phyloP scores from a whole-genome alignment of 768 basidiomycete species.

The Boletus sensibilis region DNA sequence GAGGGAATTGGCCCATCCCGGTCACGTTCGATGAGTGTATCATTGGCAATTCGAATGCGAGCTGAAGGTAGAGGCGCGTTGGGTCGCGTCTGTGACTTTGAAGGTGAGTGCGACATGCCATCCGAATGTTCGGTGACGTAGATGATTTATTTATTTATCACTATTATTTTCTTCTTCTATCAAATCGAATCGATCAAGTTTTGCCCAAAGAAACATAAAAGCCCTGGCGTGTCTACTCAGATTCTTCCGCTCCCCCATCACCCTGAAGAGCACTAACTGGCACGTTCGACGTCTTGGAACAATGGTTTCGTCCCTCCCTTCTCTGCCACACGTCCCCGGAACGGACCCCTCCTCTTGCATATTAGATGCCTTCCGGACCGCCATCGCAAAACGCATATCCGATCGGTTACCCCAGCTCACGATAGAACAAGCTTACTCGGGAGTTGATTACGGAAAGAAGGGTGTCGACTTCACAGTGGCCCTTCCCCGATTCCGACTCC shows the following conservation, averaged over 20 bases:
- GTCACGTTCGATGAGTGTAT: slow-evolving; percentile 19
- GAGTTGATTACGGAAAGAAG: slow-evolving; percentile 90
- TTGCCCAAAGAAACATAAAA: background rate
- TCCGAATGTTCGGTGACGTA: background rate
- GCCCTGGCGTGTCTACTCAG: slow-evolving; percentile 11
- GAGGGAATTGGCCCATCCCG: slow-evolving; percentile 26
- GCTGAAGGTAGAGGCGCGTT: slow-evolving; percentile 11
- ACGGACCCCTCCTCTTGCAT: slow-evolving; percentile 65
- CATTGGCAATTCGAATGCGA: slow-evolving; percentile 22
- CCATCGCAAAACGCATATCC: slow-evolving; percentile 71
- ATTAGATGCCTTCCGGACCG: slow-evolving; percentile 77
- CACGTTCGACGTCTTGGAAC: slow-evolving; percentile 9
- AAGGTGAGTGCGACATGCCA: slow-evolving; percentile 28
- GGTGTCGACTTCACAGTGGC: slow-evolving; percentile 93
- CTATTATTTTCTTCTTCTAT: background rate
- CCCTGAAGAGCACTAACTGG: background rate
- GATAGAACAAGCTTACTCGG: slow-evolving; percentile 75
- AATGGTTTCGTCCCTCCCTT: slow-evolving; percentile 37
- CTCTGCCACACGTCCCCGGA: slow-evolving; percentile 41
- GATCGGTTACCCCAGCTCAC: slow-evolving; percentile 64
- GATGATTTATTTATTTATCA: background rate
- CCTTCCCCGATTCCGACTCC: slow-evolving; percentile 84
- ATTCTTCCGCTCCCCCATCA: background rate
- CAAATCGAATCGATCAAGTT: background rate
- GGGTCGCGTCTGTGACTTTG: slow-evolving; percentile 17